A percentile compares a stretch with the other conserved stretches of the same genome.
Conservation (phyloP, 371 early-diverging fungal genomes). For the Dinochytrium kinnereticum region DNA sequence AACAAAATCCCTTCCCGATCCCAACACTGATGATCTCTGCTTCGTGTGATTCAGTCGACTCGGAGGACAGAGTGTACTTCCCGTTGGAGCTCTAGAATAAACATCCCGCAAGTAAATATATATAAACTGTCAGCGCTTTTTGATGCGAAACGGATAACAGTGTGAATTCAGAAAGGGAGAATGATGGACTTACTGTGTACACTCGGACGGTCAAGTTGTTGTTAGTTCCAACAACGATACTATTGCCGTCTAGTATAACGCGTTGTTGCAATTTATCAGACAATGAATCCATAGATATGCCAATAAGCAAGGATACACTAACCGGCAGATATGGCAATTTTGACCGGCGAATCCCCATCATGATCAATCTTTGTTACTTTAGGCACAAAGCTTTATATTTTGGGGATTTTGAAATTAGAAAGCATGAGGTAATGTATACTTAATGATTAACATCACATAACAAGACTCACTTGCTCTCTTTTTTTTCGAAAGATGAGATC, state of each 20-base stretch:
- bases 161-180: not conserved
- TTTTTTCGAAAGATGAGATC: not conserved
- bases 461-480: slow-evolving; percentile 2
- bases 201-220: not conserved
- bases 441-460: not conserved
- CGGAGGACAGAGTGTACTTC: not conserved
- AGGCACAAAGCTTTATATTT: not conserved
- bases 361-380: slow-evolving; percentile 10
- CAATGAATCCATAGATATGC: not conserved
- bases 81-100: not conserved
- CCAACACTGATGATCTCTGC: not conserved
- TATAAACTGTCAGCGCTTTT: too few species aligned
- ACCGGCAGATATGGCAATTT: not conserved
- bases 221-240: not conserved
- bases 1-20: not conserved
- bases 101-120: too few species aligned
- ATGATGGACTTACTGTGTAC: not conserved
- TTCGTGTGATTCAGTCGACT: not conserved
- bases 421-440: not conserved
- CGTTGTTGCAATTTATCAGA: too few species aligned
- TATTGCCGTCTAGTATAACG: too few species aligned
- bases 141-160: too few species aligned
- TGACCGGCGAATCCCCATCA: not conserved
- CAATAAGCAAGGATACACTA: not conserved
- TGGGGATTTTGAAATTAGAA: too few species aligned